These are phyloP conservation scores for Ustilago curta DNA, from an alignment of 1,284 basidiomycete species.

Conservation along the genomic window DNA sequence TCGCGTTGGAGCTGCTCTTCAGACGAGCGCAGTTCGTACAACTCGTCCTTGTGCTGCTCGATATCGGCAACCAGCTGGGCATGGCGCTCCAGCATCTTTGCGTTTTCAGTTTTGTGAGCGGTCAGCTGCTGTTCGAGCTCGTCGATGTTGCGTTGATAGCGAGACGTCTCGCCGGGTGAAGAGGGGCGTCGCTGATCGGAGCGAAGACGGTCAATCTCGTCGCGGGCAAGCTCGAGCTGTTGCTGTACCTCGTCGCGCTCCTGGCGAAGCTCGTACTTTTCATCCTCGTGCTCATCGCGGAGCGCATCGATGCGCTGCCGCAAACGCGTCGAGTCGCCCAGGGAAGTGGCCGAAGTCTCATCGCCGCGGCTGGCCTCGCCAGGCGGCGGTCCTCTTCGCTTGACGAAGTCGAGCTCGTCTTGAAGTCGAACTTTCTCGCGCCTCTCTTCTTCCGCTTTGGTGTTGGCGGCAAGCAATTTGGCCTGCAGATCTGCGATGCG, in stretches of 20 bases:
- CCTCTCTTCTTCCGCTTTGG: constrained; percentile 43
- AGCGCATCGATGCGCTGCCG: constrained; percentile 51
- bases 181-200: constrained; percentile 23
- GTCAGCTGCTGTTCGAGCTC: constrained; percentile 53
- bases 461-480: constrained; percentile 42
- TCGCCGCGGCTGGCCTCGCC: constrained; percentile 34
- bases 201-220: constrained; percentile 42
- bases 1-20: constrained; percentile 50
- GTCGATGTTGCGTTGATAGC: constrained; percentile 44
- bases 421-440: constrained; percentile 42
- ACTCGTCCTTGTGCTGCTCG: constrained; percentile 53
- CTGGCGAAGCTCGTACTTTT: constrained; percentile 51
- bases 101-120: constrained; percentile 51
- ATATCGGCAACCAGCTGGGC: constrained; percentile 53
- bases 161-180: constrained; percentile 29
- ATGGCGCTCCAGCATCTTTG: constrained; percentile 52
- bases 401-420: constrained; percentile 58
- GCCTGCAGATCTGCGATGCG: constrained; percentile 46
- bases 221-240: constrained; percentile 42
- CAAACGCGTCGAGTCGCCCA: constrained; percentile 43
- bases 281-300: constrained; percentile 55
- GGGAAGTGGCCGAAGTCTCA: constrained; percentile 35
- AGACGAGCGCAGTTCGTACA: constrained; percentile 49
- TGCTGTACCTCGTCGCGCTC: constrained; percentile 53
- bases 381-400: constrained; percentile 38